Conservation (phyloP, 768 basidiomycete genomes). For the Phylloporus arenicola region DNA sequence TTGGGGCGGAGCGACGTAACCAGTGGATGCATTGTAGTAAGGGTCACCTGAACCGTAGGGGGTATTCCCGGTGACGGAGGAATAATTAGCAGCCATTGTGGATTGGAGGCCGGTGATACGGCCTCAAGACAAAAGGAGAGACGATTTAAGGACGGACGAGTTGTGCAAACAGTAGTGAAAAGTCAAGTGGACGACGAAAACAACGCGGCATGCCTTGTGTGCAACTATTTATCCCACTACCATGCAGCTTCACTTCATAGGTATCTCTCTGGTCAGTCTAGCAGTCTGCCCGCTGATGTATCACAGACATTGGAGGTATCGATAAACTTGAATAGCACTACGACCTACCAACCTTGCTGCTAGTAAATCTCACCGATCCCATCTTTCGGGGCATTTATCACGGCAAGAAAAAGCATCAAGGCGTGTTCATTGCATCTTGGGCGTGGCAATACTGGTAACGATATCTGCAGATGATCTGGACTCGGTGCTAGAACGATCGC, state of each 20-base stretch:
- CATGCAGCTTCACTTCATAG: conserved; percentile 30
- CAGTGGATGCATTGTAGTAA: conserved; percentile 65
- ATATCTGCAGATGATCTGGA: conserved; percentile 53
- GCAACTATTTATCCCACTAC: neutral
- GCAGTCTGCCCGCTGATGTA: neutral
- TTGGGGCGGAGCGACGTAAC: conserved; percentile 52
- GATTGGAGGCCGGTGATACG: conserved; percentile 15
- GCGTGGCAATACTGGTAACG: neutral
- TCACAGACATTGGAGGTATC: conserved; percentile 38
- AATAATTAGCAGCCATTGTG: conserved; percentile 38
- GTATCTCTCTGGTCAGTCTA: conserved; percentile 12
- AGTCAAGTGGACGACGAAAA: neutral
- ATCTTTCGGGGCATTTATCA: conserved; percentile 50
- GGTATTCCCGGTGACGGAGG: conserved; percentile 29
- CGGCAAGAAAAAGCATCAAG: conserved; percentile 46
- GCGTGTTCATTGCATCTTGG: conserved; percentile 22
- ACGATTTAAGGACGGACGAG: conserved; percentile 14
- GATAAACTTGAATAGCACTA: neutral
- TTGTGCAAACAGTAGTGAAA: conserved; percentile 1
- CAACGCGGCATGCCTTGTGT: neutral
- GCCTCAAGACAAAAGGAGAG: conserved; percentile 18
- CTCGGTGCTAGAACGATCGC: conserved; percentile 51
- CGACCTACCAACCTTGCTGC: neutral
- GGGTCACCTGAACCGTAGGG: conserved; percentile 63
- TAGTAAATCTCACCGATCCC: conserved; percentile 54